Evolutionary conservation across 2,329 filamentous ascomycete genomes (phyloP), one percentile per base, ranked within the genome.

Genomic region (Raffaelea albimanens): DNA sequence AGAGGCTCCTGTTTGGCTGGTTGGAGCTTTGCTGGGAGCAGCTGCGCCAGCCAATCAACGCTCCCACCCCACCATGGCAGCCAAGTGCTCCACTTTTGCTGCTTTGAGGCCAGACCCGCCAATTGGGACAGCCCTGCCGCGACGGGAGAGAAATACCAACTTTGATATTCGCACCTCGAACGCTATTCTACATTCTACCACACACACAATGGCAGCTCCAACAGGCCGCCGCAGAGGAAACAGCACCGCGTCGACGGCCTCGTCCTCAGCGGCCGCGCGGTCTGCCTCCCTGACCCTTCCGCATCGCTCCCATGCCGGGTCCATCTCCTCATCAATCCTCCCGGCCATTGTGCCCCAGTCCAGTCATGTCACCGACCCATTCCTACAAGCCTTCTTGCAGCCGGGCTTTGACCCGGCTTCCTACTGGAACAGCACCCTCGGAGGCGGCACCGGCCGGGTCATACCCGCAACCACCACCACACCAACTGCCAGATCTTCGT

Each of bases 321-420:
- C 25, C 25, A 29, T 29, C 25, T 29, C 25, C 25, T 7, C 25
- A 13, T 7, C 25, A 7, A 29, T 34, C 21, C 34, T 46, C 3
- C 43, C 64, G 23, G 58, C 63, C 25, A 59, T 69, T 43, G 65
- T 71, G 56, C 67, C 75, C 45, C 75, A 69, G 57, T 80, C 80
- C 4, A 63, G 71, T 47, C 80, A 90, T 62, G 75, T 87, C 34
- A 68, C 83, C 52, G 88, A 94, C 59, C 76, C 82, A 13, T 78
- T 80, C 47, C 75, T 94, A 3, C 78, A 79, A 48, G 81, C 84
- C 47, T 96, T 96, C 63, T 73, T 91, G 34, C 72, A 80, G 44
- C 73, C 83, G 5, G 95, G 76, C 40, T 97, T 97, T 65, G 87
- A 95, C 63, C 77, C 90, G 4, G 85, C 84, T 53, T 80, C 85